phyloP scores from a whole-genome alignment of 805 yeast genomes.

The Myxozyma lipomycoides region DNA sequence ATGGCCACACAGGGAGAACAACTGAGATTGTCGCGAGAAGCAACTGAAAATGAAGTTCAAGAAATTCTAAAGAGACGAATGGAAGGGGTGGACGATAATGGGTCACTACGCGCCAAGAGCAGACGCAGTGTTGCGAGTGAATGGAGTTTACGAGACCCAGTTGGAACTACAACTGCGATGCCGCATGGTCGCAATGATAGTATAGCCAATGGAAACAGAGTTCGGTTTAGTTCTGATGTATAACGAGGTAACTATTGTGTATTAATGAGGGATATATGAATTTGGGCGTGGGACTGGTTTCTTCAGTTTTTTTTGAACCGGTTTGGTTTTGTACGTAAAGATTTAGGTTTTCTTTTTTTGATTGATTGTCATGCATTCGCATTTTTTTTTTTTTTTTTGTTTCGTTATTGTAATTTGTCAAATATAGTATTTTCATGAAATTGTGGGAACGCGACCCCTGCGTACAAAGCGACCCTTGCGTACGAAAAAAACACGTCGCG shows the following conservation, averaged over 20 bases:
- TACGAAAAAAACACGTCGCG: no score
- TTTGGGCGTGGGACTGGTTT: neutral
- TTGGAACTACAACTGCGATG: neutral
- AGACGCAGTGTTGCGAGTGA: slow-evolving; percentile 1
- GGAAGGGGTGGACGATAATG: no score
- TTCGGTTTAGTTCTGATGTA: neutral
- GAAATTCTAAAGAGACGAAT: slow-evolving; percentile 6
- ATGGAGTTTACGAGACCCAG: neutral
- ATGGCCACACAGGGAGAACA: slow-evolving; percentile 11
- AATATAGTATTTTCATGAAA: slow-evolving; percentile 1
- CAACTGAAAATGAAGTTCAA: slow-evolving; percentile 1
- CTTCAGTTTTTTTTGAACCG: neutral
- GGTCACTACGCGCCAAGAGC: neutral
- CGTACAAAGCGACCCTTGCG: no score
- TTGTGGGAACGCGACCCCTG: no score
- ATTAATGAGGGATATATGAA: neutral
- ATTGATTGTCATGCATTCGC: neutral
- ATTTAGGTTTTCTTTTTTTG: neutral
- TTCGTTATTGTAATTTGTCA: slow-evolving; percentile 8
- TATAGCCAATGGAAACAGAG: neutral
- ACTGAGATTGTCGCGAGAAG: neutral
- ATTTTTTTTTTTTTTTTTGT: neutral
- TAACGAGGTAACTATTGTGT: neutral
- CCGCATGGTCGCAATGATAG: neutral
- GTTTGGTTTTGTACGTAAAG: neutral